These are phyloP conservation scores for Boletus reticuloceps DNA, from an alignment of 768 basidiomycete genomes.

Conservation along the genomic window DNA sequence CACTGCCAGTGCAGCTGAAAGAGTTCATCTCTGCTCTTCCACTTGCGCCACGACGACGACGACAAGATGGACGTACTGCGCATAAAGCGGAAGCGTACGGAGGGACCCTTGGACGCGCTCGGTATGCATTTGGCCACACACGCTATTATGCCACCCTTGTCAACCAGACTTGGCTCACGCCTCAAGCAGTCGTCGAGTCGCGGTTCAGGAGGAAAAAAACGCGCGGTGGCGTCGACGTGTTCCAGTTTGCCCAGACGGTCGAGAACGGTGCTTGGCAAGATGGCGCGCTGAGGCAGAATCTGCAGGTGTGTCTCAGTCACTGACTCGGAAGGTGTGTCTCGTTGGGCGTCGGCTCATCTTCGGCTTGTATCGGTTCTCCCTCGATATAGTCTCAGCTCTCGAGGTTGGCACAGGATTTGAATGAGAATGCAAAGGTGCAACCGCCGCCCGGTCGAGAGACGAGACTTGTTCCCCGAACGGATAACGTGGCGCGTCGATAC, in stretches of 20 bases:
- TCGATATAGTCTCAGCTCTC: slow-evolving; percentile 53
- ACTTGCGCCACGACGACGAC: background rate
- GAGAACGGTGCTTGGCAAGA: slow-evolving; percentile 70
- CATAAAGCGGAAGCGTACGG: slow-evolving; percentile 79
- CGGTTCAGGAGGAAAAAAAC: slow-evolving; percentile 60
- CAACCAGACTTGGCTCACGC: slow-evolving; percentile 12
- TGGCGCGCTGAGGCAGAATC: slow-evolving; percentile 49
- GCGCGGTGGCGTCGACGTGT: slow-evolving; percentile 54
- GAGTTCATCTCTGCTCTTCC: background rate
- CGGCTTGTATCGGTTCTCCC: background rate
- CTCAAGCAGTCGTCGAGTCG: slow-evolving; percentile 58
- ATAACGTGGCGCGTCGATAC: slow-evolving; percentile 47
- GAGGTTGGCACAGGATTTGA: slow-evolving; percentile 44
- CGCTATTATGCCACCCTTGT: slow-evolving; percentile 6
- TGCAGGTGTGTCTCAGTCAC: slow-evolving; percentile 55
- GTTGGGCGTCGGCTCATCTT: background rate
- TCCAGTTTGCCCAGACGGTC: slow-evolving; percentile 80
- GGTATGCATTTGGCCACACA: slow-evolving; percentile 43
- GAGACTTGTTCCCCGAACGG: slow-evolving; percentile 25
- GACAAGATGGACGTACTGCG: slow-evolving; percentile 42
- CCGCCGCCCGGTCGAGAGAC: slow-evolving; percentile 16
- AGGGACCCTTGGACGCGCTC: slow-evolving; percentile 79
- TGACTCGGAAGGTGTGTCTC: background rate
- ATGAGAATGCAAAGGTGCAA: slow-evolving; percentile 14
- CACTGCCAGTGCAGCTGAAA: too few relatives aligned